Base-by-base conservation (phyloP, 2,329 filamentous ascomycete species). In the Massarina eburnea region DNA sequence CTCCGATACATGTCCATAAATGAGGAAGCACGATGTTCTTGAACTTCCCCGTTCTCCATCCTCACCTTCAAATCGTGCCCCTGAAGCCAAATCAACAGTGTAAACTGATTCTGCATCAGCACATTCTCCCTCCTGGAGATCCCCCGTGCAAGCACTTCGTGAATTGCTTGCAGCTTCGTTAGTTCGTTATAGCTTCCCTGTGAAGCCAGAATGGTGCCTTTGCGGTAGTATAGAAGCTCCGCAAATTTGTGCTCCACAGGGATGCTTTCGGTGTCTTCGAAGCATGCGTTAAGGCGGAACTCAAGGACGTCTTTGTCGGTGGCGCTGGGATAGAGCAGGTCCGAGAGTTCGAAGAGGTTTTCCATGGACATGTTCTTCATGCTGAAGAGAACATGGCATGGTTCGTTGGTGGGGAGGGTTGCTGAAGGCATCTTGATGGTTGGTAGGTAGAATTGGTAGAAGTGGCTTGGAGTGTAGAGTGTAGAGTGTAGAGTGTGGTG, bases 171-270 rank as follows among this genome's bases (percentile, higher is more conserved):
- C 8, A 21, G 26, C 8, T 21, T 21, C 8, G 39, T 47, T 19
- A 47, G 37, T 7, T 39, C 18, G 20, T 27, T 34, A 27, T 33
- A n/a, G 18, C 29, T 34, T 12, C 24, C 22, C 6, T 27, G 18
- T 4, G 8, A 9, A 7, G 35, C 34, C 4, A 43, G 10, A 8
- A n/a, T 14, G 21, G 37, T 20, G 14, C 39, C 45, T 8, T 27
- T 4, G n/a, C 27, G 39, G 35, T 29, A 47, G 27, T 47, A 47
- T 22, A 47, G 20, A 14, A 34, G 20, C 29, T 43, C 35, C 14
- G 26, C 45, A 9, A 47, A 40, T 18, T 47, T 33, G 35, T 41
- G 39, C 21, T 35, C 27, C 4, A 29, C 10, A 10, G 29, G 19
- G 3, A 2, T n/a, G 4, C 20, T 14, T 8, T 32, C 30, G 15